phyloP scores from a whole-genome alignment of 106 monocot genomes.

The Agapanthus africanus region DNA sequence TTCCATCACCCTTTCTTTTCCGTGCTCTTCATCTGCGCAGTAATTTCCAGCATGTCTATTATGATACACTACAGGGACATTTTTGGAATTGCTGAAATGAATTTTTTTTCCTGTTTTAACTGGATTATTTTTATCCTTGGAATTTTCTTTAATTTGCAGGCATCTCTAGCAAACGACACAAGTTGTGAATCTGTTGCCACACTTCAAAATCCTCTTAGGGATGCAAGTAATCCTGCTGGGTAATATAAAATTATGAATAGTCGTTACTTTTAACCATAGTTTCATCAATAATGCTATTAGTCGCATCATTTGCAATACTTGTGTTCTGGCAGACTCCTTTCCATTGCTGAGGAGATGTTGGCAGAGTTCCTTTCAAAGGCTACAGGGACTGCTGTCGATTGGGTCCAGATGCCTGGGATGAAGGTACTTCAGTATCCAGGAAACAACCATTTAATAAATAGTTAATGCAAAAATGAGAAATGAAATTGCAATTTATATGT shows the following conservation, averaged over 20 bases:
- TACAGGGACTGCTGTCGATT: conserved; percentile 98
- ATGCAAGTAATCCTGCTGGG: conserved; percentile 87
- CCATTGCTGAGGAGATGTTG: conserved; percentile 90
- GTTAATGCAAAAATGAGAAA: background rate
- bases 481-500: background rate
- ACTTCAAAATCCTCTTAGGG: conserved; percentile 65
- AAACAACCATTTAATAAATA: background rate
- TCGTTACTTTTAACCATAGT: background rate
- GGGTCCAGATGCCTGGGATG: conserved; percentile 99
- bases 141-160: conserved; percentile 24
- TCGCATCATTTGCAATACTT: background rate
- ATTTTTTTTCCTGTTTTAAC: background rate
- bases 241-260: conserved; percentile 21
- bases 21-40: no score
- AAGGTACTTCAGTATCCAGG: conserved; percentile 41
- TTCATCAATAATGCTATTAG: background rate
- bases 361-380: conserved; percentile 99
- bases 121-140: conserved; percentile 2
- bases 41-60: no score
- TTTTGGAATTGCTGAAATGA: background rate
- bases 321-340: conserved; percentile 53
- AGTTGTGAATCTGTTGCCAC: conserved; percentile 92
- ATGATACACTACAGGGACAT: background rate
- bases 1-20: background rate
- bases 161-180: conserved; percentile 61